phyloP scores from a whole-genome alignment of 768 basidiomycete genomes.

The Suillus americanus region DNA sequence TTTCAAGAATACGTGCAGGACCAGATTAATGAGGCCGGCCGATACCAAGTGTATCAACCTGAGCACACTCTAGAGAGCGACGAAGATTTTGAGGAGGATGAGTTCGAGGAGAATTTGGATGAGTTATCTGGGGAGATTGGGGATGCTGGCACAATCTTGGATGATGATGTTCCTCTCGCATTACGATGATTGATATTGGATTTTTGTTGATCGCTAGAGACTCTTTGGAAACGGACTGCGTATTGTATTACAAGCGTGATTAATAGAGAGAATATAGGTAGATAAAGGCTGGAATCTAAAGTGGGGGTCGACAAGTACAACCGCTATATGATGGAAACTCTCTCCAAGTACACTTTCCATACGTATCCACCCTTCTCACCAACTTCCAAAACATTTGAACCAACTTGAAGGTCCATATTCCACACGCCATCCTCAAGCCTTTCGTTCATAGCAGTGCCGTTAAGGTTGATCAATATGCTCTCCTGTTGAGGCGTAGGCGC shows the following conservation, averaged over 20 bases:
- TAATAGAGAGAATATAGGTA: neutral
- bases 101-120: neutral
- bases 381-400: constrained; percentile 66
- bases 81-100: constrained; percentile 32
- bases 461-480: constrained; percentile 63
- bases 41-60: constrained; percentile 71
- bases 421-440: constrained; percentile 53
- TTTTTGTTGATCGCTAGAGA: neutral
- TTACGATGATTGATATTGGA: constrained; percentile 13
- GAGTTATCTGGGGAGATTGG: neutral
- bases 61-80: constrained; percentile 49
- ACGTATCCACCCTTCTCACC: constrained; percentile 68
- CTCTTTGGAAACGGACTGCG: neutral
- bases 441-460: constrained; percentile 51
- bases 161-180: constrained; percentile 23
- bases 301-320: neutral
- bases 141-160: constrained; percentile 11
- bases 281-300: neutral
- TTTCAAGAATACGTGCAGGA: constrained; percentile 55
- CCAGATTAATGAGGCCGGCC: constrained; percentile 53
- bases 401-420: constrained; percentile 59
- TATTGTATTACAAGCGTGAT: constrained; percentile 2
- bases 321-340: constrained; percentile 29
- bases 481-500: constrained; percentile 37
- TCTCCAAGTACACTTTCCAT: constrained; percentile 71